Evolutionary conservation across 352 stramenopile species (phyloP).

Genomic region (Achlya hypogyna): DNA sequence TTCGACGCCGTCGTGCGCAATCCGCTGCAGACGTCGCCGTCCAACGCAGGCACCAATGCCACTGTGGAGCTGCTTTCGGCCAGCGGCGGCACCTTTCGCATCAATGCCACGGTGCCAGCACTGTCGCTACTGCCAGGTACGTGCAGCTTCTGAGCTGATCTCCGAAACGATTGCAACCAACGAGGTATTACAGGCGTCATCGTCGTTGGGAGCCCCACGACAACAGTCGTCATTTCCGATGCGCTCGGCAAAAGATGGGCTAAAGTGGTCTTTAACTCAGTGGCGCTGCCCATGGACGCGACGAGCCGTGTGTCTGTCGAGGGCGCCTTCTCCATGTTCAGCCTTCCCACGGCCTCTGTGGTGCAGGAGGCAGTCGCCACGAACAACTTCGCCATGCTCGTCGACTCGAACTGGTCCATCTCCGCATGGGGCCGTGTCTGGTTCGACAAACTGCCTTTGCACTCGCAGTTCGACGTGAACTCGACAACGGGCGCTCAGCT

Average conservation of each 20-base stretch:
- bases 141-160: neutral
- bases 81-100: neutral
- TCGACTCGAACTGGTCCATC: slow-evolving; percentile 12
- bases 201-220: slow-evolving; percentile 2
- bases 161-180: too few relatives aligned
- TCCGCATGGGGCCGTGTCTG: neutral
- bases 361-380: neutral
- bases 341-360: slow-evolving; percentile 4
- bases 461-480: slow-evolving; percentile 20
- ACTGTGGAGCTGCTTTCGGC: slow-evolving; percentile 12
- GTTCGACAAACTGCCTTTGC: neutral
- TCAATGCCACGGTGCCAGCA: slow-evolving; percentile 13
- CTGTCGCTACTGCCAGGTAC: slow-evolving; percentile 13
- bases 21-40: neutral
- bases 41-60: neutral
- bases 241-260: neutral
- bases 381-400: slow-evolving; percentile 16
- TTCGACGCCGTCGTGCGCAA: slow-evolving; percentile 3
- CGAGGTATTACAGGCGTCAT: slow-evolving; percentile 11
- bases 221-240: slow-evolving; percentile 12
- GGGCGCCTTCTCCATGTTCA: slow-evolving; percentile 1
- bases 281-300: slow-evolving; percentile 2
- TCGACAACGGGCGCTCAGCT: slow-evolving; percentile 6
- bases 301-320: neutral
- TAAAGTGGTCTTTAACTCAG: slow-evolving; percentile 11